These are phyloP conservation scores for Sphaceloma murrayae DNA, from an alignment of 2,329 filamentous ascomycete species.

Conservation along the genomic window DNA sequence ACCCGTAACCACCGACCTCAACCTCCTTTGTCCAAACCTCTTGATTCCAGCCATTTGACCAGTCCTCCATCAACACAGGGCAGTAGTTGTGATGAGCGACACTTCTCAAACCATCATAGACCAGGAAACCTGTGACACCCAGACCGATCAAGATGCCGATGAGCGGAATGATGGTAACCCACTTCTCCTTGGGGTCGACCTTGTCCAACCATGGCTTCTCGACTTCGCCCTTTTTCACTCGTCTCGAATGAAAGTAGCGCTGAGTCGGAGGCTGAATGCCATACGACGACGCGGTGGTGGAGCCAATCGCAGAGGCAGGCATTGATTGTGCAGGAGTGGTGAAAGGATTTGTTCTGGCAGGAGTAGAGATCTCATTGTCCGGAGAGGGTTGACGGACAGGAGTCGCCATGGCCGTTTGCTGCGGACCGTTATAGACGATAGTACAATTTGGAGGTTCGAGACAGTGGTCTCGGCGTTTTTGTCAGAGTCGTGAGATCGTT, in stretches of 20 bases:
- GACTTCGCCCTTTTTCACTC: constrained; percentile 61
- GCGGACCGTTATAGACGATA: constrained; percentile 15
- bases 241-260: constrained; percentile 61
- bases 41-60: constrained; percentile 48
- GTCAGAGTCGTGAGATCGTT: constrained; percentile 13
- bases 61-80: constrained; percentile 56
- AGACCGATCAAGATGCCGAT: constrained; percentile 62
- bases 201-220: constrained; percentile 71
- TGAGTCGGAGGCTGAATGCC: constrained; percentile 22
- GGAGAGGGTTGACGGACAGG: constrained; percentile 33
- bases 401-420: constrained; percentile 27
- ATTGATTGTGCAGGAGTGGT: constrained; percentile 35
- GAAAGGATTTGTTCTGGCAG: constrained; percentile 26
- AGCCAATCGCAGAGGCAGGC: constrained; percentile 36
- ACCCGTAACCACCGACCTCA: constrained; percentile 68
- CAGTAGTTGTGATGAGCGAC: constrained; percentile 70
- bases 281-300: constrained; percentile 32
- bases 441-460: constrained; percentile 15
- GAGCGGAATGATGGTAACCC: constrained; percentile 71
- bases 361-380: constrained; percentile 30
- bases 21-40: constrained; percentile 65
- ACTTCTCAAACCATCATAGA: constrained; percentile 64
- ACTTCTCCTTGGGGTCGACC: constrained; percentile 70
- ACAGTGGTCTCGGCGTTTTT: constrained; percentile 13
- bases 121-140: constrained; percentile 56